A percentile compares a stretch with the other conserved stretches of the same genome.
Evolutionary conservation across 2,329 filamentous ascomycete genomes (phyloP).

Genomic region (Chaetomium strumarium): DNA sequence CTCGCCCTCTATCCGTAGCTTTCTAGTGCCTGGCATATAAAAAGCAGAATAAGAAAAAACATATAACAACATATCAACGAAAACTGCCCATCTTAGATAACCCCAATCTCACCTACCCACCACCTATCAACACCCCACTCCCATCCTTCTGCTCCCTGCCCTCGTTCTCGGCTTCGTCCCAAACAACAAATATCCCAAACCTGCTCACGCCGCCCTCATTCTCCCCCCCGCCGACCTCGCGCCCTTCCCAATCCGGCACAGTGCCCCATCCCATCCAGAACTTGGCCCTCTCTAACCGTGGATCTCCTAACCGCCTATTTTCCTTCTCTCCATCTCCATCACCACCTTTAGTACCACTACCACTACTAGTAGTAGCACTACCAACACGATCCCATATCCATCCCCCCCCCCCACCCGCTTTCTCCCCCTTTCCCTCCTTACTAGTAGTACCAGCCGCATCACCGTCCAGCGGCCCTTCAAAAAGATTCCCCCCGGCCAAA

Average conservation of each 20-base stretch:
- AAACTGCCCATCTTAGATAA: too few species aligned
- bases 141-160: neutral
- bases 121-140: neutral
- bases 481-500: slow-evolving; percentile 2
- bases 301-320: too few species aligned
- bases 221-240: neutral
- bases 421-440: too few species aligned
- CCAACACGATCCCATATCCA: too few species aligned
- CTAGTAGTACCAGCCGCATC: too few species aligned
- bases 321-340: neutral
- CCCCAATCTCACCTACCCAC: neutral
- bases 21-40: too few species aligned
- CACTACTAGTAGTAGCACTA: neutral
- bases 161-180: neutral
- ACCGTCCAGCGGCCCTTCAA: neutral
- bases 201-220: slow-evolving; percentile 1
- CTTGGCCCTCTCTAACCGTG: neutral
- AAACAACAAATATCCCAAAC: slow-evolving; percentile 1
- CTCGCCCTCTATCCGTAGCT: too few species aligned
- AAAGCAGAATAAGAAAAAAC: too few species aligned
- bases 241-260: slow-evolving; percentile 3
- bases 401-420: too few species aligned
- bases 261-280: slow-evolving; percentile 7
- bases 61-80: too few species aligned
- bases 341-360: neutral